Evolutionary conservation across 352 stramenopile species (phyloP).

Genomic region (Hyaloperonospora brassicae): DNA sequence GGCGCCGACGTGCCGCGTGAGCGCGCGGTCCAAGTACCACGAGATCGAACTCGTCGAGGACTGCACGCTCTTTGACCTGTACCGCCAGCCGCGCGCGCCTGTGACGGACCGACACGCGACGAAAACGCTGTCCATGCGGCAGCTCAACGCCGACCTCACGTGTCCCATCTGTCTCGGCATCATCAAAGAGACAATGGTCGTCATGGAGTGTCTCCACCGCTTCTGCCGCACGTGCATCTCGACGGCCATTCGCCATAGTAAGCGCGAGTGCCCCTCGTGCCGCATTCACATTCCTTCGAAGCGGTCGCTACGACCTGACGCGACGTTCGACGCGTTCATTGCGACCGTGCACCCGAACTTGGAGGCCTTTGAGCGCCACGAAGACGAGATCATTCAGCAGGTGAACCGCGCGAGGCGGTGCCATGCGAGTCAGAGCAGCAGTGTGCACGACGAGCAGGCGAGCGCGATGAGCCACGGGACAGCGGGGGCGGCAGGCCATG

Average conservation of each 20-base stretch:
- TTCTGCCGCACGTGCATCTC: conserved; percentile 89
- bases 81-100: conserved; percentile 65
- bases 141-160: conserved; percentile 76
- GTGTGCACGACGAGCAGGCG: conserved; percentile 22
- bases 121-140: conserved; percentile 51
- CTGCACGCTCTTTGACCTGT: conserved; percentile 87
- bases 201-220: conserved; percentile 88
- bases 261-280: conserved; percentile 85
- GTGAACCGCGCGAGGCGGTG: conserved; percentile 74
- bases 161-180: conserved; percentile 86
- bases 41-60: conserved; percentile 81
- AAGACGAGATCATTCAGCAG: conserved; percentile 75
- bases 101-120: conserved; percentile 48
- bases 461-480: no score
- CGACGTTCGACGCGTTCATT: conserved; percentile 84
- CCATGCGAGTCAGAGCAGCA: conserved; percentile 75
- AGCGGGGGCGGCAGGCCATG: neutral
- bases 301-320: conserved; percentile 71
- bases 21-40: conserved; percentile 74
- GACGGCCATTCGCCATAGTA: conserved; percentile 73
- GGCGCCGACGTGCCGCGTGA: conserved; percentile 38
- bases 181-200: conserved; percentile 75
- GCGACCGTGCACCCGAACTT: conserved; percentile 81
- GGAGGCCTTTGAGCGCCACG: conserved; percentile 64
- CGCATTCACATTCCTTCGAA: conserved; percentile 86